Conservation (phyloP, 2,329 filamentous ascomycete species). For the Akanthomyces lecanii region DNA sequence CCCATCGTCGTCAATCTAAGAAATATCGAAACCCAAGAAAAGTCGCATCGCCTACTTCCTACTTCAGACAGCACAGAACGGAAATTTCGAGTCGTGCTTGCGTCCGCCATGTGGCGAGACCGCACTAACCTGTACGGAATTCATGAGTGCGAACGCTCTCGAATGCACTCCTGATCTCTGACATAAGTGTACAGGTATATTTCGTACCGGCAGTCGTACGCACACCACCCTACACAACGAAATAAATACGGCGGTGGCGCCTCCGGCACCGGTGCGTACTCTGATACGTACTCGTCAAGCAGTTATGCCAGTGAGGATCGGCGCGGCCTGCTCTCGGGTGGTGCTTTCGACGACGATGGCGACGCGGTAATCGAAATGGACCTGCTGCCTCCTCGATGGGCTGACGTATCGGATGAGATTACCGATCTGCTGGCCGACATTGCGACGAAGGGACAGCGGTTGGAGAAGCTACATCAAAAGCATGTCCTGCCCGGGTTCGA, state of each 20-base stretch:
- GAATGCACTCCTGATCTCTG: conserved; percentile 20
- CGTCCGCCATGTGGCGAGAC: conserved; percentile 93
- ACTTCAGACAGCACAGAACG: background rate
- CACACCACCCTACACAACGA: conserved; percentile 88
- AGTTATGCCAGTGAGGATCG: conserved; percentile 47
- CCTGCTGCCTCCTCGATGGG: conserved; percentile 88
- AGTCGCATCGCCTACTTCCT: background rate
- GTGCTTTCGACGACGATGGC: conserved; percentile 77
- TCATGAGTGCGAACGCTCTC: background rate
- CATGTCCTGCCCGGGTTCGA: conserved; percentile 96
- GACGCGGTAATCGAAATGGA: conserved; percentile 99
- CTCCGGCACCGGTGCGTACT: conserved; percentile 53
- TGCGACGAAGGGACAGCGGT: conserved; percentile 72
- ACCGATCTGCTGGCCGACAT: conserved; percentile 76
- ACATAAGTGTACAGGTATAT: conserved; percentile 66
- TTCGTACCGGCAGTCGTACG: conserved; percentile 97
- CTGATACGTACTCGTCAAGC: conserved; percentile 52
- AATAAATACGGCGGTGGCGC: conserved; percentile 56
- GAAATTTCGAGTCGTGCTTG: conserved; percentile 19
- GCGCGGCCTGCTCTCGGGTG: conserved; percentile 78
- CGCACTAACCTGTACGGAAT: conserved; percentile 85
- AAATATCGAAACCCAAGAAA: background rate
- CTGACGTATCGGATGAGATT: conserved; percentile 91
- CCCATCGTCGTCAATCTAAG: background rate
- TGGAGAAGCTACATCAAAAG: conserved; percentile 94